Evolutionary conservation across 768 basidiomycete species (phyloP).

Genomic region (Termitomyces titanicus): DNA sequence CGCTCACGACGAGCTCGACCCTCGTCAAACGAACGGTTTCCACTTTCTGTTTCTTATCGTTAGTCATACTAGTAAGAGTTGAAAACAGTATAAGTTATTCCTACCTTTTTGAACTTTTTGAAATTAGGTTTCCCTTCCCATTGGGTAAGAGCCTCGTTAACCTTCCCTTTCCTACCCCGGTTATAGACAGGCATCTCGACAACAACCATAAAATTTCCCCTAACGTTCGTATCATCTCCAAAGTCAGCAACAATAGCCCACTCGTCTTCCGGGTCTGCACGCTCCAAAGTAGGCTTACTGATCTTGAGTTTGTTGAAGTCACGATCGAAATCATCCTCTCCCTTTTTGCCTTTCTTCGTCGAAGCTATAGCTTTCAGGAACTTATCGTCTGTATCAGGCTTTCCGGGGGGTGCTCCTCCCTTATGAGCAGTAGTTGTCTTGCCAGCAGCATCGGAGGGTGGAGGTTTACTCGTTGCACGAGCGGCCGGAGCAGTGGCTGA

Average conservation of each 20-base stretch:
- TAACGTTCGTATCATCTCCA: conserved; percentile 53
- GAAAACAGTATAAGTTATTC: background rate
- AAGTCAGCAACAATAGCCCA: conserved; percentile 66
- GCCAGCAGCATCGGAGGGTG: conserved; percentile 3
- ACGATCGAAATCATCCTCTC: conserved; percentile 69
- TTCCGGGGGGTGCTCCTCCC: conserved; percentile 36
- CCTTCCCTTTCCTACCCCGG: conserved; percentile 21
- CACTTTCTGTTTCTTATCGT: conserved; percentile 21
- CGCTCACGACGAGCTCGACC: conserved; percentile 49
- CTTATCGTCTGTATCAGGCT: conserved; percentile 62
- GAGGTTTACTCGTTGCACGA: background rate
- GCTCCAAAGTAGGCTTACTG: conserved; percentile 54
- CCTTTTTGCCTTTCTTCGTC: conserved; percentile 62
- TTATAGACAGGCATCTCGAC: conserved; percentile 58
- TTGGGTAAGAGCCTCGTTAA: conserved; percentile 21
- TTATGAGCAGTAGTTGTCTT: conserved; percentile 19
- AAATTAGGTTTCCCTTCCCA: conserved; percentile 61
- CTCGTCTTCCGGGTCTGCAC: conserved; percentile 43
- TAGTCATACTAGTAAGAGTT: background rate
- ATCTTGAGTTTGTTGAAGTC: conserved; percentile 80
- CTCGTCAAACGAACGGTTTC: conserved; percentile 23
- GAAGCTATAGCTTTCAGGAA: conserved; percentile 76
- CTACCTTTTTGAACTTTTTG: conserved; percentile 76
- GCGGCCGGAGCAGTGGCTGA: background rate
- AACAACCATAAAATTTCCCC: conserved; percentile 81